Evolutionary conservation across 1,284 basidiomycete species (phyloP), one percentile per base, ranked within the genome.

Genomic region (Rhodotorula sp.): DNA sequence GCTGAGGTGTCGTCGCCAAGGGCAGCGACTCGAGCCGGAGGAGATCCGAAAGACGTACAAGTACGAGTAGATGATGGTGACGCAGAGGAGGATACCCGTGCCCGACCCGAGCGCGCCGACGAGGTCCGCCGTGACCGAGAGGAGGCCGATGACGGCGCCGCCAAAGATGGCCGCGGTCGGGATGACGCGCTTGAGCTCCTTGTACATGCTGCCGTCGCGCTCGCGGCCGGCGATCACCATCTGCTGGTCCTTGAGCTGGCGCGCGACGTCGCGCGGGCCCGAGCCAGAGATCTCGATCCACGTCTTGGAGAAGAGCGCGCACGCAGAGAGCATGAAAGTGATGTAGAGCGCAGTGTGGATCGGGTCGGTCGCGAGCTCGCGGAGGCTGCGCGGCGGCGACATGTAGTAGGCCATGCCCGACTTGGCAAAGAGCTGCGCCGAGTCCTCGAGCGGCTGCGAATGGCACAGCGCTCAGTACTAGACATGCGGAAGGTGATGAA

Each of bases 201-300:
- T 98, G 87, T 98, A 98, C 92, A 98, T 97, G 44, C 90, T 91
- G 49, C 91, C 93, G 81, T 98, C 96, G 76, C 94, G 90, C 53
- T 54, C 53, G 82, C 97, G 95, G 68, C 96, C 95, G 41, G 95
- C 94, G 88, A 98, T 96, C 68, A 98, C 96, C 91, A 98, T 95
- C 79, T 92, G 91, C 83, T 97, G 95, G 79, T 99, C 96, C 86
- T 98, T 98, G 80, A 99, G 88, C 83, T 99, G 95, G 84, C 96
- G 97, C 68, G 96, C 96, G 66, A 99, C 90, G 78, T 99, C 96
- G 65, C 96, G 85, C 23, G 96, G 96, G 23, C 96, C 94, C 68
- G 90, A 91, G 49, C 96, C 96, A 3, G 93, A 97, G 52, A 98
- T 93, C 80, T 98, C 96, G 79, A 99, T 98, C 96, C 96, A 99